Evolutionary conservation across 2,329 filamentous ascomycete species (phyloP).

Genomic region (Sclerotinia sclerotiorum): DNA sequence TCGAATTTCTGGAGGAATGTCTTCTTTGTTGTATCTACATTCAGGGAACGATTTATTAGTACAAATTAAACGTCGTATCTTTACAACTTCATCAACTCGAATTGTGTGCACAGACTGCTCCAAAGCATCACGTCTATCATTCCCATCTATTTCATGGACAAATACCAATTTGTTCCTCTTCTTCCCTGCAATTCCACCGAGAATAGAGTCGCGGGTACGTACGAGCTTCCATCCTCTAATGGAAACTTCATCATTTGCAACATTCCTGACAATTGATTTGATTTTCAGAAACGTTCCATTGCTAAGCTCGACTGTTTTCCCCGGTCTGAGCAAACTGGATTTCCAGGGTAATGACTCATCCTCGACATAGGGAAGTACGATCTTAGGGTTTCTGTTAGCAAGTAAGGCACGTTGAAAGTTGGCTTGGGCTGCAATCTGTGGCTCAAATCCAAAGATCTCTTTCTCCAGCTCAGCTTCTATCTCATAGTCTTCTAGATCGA

Average conservation of each 20-base stretch:
- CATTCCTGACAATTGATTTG: conserved; percentile 20
- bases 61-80: conserved; percentile 47
- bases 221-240: conserved; percentile 47
- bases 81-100: conserved; percentile 41
- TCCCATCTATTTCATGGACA: conserved; percentile 41
- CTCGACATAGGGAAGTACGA: conserved; percentile 37
- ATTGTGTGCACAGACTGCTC: conserved; percentile 48
- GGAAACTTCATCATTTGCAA: conserved; percentile 31
- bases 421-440: not conserved
- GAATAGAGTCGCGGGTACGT: conserved; percentile 37
- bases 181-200: conserved; percentile 40
- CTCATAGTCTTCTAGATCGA: conserved; percentile 14
- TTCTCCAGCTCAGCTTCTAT: not conserved
- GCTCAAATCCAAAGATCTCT: not conserved
- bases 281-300: conserved; percentile 45
- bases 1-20: conserved; percentile 11
- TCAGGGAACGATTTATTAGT: conserved; percentile 56
- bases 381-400: conserved; percentile 30
- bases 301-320: conserved; percentile 31
- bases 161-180: conserved; percentile 49
- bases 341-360: conserved; percentile 37
- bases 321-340: conserved; percentile 30
- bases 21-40: conserved; percentile 28
- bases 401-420: not conserved
- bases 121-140: conserved; percentile 39